A percentile compares a stretch with the other conserved stretches of the same genome.
Conservation (phyloP, 306 rosid genomes). For the Canavalia gladiata region DNA sequence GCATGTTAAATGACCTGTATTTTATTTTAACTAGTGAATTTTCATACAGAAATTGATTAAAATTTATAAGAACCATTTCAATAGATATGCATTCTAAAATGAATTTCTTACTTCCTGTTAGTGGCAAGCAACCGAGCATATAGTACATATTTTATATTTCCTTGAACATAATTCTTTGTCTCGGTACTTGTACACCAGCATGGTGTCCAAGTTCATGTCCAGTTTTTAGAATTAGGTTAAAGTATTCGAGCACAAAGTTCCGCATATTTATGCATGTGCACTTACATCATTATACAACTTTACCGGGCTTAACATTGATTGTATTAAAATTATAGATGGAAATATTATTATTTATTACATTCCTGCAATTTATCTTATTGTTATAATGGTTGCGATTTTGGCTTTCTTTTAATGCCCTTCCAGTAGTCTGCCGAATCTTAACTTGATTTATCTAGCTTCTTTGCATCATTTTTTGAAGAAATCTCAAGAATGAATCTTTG, state of each 20-base stretch:
- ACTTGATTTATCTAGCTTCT: not conserved
- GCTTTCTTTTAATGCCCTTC: not conserved
- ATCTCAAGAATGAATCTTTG: not conserved
- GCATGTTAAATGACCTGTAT: not conserved
- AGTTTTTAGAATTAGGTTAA: not conserved
- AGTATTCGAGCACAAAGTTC: constrained; percentile 13
- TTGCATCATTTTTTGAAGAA: not conserved
- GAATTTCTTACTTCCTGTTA: not conserved
- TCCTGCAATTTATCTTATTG: not conserved
- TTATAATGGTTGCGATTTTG: not conserved
- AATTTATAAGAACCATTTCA: constrained; percentile 10
- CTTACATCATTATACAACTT: not conserved
- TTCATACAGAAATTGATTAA: not conserved
- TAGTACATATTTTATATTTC: not conserved
- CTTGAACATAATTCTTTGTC: not conserved
- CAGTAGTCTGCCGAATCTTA: not conserved
- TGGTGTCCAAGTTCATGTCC: constrained; percentile 2
- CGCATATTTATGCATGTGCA: constrained; percentile 3
- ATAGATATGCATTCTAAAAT: not conserved
- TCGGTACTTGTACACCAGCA: not conserved
- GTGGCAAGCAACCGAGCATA: not conserved
- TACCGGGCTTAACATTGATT: constrained; percentile 1
- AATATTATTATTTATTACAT: not conserved
- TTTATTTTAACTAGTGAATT: not conserved
- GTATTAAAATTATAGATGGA: not conserved